Conservation (phyloP, 129 eudicot species). For the Heracleum sosnowskyi region DNA sequence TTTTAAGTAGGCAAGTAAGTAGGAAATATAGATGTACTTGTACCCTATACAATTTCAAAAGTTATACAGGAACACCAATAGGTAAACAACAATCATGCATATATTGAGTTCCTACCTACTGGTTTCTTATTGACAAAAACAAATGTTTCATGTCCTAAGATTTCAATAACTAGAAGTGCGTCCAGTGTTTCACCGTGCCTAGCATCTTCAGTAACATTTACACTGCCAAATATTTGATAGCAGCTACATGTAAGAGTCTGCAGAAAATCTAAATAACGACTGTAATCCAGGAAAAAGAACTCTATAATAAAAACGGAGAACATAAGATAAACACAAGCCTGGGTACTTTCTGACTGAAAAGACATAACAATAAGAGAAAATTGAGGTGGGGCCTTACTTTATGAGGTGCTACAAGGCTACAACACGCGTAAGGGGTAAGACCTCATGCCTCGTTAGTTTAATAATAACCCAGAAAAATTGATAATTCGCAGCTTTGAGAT, state of each 20-base stretch:
- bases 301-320: not conserved
- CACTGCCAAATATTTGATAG: slow-evolving; percentile 28
- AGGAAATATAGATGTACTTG: not conserved
- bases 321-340: not conserved
- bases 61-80: not conserved
- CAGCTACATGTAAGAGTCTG: not conserved
- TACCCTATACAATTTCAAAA: not conserved
- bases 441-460: not conserved
- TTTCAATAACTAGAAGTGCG: slow-evolving; percentile 41
- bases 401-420: not conserved
- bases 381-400: not conserved
- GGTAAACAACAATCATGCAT: not conserved
- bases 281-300: not conserved
- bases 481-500: not conserved
- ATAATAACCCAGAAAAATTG: not conserved
- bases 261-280: not conserved
- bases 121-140: slow-evolving; percentile 57
- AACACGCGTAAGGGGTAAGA: not conserved
- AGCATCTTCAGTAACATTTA: slow-evolving; percentile 35
- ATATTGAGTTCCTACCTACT: slow-evolving; percentile 35
- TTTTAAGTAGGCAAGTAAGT: not conserved
- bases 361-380: not conserved
- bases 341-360: not conserved
- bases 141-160: slow-evolving; percentile 82
- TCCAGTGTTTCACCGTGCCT: slow-evolving; percentile 23